These are phyloP conservation scores for Penicillium waksmanii DNA, from an alignment of 495 filamentous ascomycete species.

Conservation along the genomic window DNA sequence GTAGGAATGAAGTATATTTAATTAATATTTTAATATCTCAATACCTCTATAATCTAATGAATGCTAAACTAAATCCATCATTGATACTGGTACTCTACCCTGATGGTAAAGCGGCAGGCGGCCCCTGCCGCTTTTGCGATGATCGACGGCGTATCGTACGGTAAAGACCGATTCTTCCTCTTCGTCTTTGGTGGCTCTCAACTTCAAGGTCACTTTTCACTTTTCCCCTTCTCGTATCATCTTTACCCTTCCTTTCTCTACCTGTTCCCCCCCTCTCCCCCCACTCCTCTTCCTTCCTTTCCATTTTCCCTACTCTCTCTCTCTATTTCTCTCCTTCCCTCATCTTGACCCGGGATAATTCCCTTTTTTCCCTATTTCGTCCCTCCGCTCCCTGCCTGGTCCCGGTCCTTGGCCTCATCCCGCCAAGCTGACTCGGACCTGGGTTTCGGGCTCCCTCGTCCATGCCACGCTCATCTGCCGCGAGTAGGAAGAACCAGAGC, in stretches of 20 bases:
- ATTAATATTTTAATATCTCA: not conserved
- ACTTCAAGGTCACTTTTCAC: conserved; percentile 28
- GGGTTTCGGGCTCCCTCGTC: conserved; percentile 51
- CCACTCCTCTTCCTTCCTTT: conserved; percentile 7
- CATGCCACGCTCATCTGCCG: conserved; percentile 78
- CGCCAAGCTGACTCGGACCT: conserved; percentile 60
- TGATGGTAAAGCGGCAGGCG: conserved; percentile 14
- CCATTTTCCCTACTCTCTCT: conserved; percentile 18
- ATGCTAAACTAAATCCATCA: no score
- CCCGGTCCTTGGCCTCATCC: conserved; percentile 55
- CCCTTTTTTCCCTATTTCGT: conserved; percentile 19
- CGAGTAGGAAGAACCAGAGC: conserved; percentile 63
- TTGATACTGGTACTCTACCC: no score
- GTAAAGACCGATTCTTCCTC: conserved; percentile 20
- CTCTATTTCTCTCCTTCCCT: conserved; percentile 9
- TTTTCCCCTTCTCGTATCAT: conserved; percentile 28
- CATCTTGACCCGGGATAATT: conserved; percentile 20
- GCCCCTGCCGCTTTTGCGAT: conserved; percentile 26
- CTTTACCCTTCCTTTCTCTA: conserved; percentile 22
- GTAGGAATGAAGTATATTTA: not conserved
- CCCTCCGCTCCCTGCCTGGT: conserved; percentile 44
- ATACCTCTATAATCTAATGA: not conserved
- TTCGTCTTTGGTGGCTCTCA: conserved; percentile 20
- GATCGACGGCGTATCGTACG: conserved; percentile 29
- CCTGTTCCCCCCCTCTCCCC: conserved; percentile 10